Base-by-base conservation (phyloP, 495 filamentous ascomycete genomes). In the Lophiotrema nucula region DNA sequence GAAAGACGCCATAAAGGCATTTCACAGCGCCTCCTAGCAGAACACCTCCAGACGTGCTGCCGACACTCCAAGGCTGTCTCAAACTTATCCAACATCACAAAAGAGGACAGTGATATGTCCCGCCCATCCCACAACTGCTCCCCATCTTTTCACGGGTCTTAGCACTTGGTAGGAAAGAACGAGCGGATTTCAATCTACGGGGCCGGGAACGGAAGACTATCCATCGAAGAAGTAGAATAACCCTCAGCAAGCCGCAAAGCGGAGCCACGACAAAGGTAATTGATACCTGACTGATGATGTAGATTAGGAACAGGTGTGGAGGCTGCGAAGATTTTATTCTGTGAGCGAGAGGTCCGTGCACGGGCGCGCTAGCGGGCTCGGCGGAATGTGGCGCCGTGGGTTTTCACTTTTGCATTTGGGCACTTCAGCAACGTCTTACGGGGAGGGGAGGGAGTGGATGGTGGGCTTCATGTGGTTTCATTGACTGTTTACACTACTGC, bases 131-230 rank as follows among this genome's bases (percentile, higher is more conserved):
- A 80, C 76, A 79, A 74, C 76, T 76, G 60, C 76, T 67, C 70
- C 76, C 77, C 76, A 69, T 64, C 58, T 63, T 66, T 64, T 58
- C 58, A 64, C 58, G 72, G 67, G 69, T 68, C 54, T 69, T 69
- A 72, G 69, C 39, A 43, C 6, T 70, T 75, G 72, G 59, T 68
- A 53, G 67, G 72, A 68, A 72, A 70, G 69, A 68, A 72, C 68
- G 68, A 67, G 64, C 60, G 43, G 55, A 65, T 72, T 64, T 69
- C 37, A 56, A 24, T 77, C 66, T 56, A 76, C 73, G 75, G 73
- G 72, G 75, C 77, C 77, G 77, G 77, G 77, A 80, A 80, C 77
- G 77, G 77, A 77, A 72, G 73, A 72, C 77, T 71, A 78, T 67
- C 67, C 75, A 80, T 73, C 50, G 45, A 26, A 61, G 63, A 62